Evolutionary conservation across 805 yeast genomes (phyloP).

Genomic region (Starmerella stigmatis): DNA sequence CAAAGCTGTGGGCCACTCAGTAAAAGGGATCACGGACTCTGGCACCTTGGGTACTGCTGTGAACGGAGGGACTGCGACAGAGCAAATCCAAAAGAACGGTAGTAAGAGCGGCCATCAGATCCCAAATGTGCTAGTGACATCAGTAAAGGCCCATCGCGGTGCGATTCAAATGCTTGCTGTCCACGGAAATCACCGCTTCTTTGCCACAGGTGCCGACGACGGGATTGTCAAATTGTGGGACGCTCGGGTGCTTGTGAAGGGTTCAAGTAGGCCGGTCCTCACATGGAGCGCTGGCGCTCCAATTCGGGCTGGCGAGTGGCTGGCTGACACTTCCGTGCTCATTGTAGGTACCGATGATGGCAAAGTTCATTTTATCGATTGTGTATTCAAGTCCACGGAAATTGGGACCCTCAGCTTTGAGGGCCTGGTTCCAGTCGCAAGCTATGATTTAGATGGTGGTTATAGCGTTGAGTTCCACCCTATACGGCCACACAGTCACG

Average conservation of each 20-base stretch:
- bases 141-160: slow-evolving; percentile 51
- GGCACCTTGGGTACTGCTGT: slow-evolving; percentile 3
- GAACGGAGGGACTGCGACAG: slow-evolving; percentile 1
- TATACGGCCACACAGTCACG: not conserved
- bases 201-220: slow-evolving; percentile 67
- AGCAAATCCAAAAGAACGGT: not conserved
- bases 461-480: slow-evolving; percentile 38
- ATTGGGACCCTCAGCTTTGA: slow-evolving; percentile 11
- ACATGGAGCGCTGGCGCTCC: slow-evolving; percentile 34
- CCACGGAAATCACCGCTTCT: slow-evolving; percentile 52
- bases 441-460: slow-evolving; percentile 24
- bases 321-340: slow-evolving; percentile 48
- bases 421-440: not conserved
- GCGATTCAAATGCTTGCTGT: slow-evolving; percentile 48
- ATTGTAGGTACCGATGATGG: slow-evolving; percentile 47
- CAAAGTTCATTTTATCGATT: slow-evolving; percentile 30
- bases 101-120: not conserved
- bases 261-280: slow-evolving; percentile 32
- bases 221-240: slow-evolving; percentile 79
- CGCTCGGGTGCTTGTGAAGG: slow-evolving; percentile 49
- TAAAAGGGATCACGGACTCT: not conserved
- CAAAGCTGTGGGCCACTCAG: not conserved
- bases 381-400: slow-evolving; percentile 19
- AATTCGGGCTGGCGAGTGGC: slow-evolving; percentile 41
- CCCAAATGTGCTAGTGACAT: slow-evolving; percentile 40